phyloP scores from a whole-genome alignment of 306 rosid species.

The Canavalia ensiformis region DNA sequence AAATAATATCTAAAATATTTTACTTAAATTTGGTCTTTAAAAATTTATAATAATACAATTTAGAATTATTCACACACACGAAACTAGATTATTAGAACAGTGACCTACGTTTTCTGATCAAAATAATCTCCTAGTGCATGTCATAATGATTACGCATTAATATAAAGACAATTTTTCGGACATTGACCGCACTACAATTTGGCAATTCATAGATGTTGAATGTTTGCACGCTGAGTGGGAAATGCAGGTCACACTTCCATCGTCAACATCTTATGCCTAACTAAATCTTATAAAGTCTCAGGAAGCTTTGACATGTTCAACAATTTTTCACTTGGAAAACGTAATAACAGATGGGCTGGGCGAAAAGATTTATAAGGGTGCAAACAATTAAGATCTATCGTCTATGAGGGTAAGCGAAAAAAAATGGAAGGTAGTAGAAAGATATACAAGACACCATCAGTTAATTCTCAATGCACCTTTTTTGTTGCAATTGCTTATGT shows the following conservation, averaged over 20 bases:
- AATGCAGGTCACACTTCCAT: not conserved
- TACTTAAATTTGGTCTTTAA: too few relatives aligned
- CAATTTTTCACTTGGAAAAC: not conserved
- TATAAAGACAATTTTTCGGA: slow-evolving; percentile 33
- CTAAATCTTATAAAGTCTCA: not conserved
- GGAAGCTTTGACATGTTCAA: not conserved
- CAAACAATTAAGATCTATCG: not conserved
- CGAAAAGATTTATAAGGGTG: not conserved
- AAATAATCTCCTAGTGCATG: slow-evolving; percentile 7
- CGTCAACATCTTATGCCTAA: not conserved
- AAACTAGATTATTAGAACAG: not conserved
- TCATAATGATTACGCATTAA: slow-evolving; percentile 30
- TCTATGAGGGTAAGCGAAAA: not conserved
- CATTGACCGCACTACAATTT: slow-evolving; percentile 40
- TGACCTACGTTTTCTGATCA: slow-evolving; percentile 5
- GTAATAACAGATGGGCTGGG: too few relatives aligned
- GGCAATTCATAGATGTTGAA: not conserved
- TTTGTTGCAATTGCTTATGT: slow-evolving; percentile 7
- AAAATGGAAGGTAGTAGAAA: not conserved
- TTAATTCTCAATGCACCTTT: not conserved
- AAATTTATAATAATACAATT: too few relatives aligned
- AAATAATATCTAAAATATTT: too few relatives aligned
- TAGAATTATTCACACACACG: too few relatives aligned
- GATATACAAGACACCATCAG: not conserved
- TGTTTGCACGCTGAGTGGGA: not conserved